Percentiles rank a stretch among this genome's conserved stretches.
Conservation (phyloP, 1,284 basidiomycete genomes). For the Schizopora paradoxa region DNA sequence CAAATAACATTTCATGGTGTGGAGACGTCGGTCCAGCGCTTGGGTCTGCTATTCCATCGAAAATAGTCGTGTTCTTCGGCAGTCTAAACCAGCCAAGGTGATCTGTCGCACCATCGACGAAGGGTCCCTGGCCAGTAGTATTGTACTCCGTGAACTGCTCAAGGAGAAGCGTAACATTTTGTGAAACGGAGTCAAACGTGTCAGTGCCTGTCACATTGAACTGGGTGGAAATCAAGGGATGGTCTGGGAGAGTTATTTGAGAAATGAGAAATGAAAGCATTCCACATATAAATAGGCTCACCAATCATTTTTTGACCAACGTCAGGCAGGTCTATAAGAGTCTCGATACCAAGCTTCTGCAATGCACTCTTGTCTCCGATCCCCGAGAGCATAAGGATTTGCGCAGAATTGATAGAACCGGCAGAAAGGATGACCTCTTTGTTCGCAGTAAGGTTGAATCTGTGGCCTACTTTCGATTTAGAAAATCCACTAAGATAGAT, state of each 20-base stretch:
- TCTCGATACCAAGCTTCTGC: slow-evolving; percentile 31
- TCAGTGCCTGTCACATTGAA: slow-evolving; percentile 18
- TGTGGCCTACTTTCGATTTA: not conserved
- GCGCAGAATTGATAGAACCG: slow-evolving; percentile 41
- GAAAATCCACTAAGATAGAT: not conserved
- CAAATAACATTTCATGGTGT: slow-evolving; percentile 34
- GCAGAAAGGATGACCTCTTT: slow-evolving; percentile 39
- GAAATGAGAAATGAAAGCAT: not conserved
- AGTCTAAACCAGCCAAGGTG: slow-evolving; percentile 1
- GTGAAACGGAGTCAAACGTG: not conserved
- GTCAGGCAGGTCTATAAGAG: slow-evolving; percentile 33
- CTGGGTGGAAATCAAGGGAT: slow-evolving; percentile 30
- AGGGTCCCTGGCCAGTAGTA: not conserved
- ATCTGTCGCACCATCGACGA: not conserved
- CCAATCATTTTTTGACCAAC: slow-evolving; percentile 37
- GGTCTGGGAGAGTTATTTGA: slow-evolving; percentile 17
- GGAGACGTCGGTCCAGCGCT: slow-evolving; percentile 28
- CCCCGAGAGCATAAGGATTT: slow-evolving; percentile 44
- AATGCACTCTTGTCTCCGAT: slow-evolving; percentile 38
- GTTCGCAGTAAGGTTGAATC: slow-evolving; percentile 23
- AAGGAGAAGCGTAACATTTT: not conserved
- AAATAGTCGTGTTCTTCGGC: slow-evolving; percentile 16
- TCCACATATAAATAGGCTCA: not conserved
- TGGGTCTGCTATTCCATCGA: slow-evolving; percentile 14
- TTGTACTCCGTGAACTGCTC: not conserved